Base-by-base conservation (phyloP, 208 protist species). In the Acanthamoeba sp. region DNA sequence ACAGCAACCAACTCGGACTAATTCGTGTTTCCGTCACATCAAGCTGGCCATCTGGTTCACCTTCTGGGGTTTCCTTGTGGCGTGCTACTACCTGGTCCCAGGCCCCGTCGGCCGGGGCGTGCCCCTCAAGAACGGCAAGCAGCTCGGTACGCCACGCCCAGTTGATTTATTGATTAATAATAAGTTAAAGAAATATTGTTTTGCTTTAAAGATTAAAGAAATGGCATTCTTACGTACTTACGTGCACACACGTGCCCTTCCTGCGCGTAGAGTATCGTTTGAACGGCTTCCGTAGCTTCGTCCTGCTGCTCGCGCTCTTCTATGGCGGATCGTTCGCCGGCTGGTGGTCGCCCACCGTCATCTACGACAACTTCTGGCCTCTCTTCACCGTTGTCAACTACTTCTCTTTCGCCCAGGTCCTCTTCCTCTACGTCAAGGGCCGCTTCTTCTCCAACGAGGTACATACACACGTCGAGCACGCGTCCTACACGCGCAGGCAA, bases 361-460 rank as follows among this genome's bases (percentile, higher is more conserved):
- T 85, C 24, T 85, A 85, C 24, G 76, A 85, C 76, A 34, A 85
- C 76, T 85, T 85, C 45, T 85, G 76, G 76, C 76, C 76, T 55
- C 36, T 85, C 38, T 85, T 45, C 40, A 85, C 76, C 45, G 76
- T 85, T 27, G 76, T 45, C 76, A 85, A 85, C 76, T 55, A 57
- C 40, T 85, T 85, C 32, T 45, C 45, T 29, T 85, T 85, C 24
- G 76, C 76, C 76, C 76, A 85, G 32, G 45, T 85, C 76, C 36
- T 85, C 76, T 85, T 85, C 76, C 76, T 85, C 32, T 85, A 85
- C 38, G 27, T 85, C 32, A 85, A 85, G 76, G 76, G 76, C 36
- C 36, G 76, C 40, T 85, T 85, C 32, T 85, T 85, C 38, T 45
- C 40, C 34, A 48, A 85, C 76, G n/a, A 85, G 76, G 76, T 85